phyloP scores from a whole-genome alignment of 2,329 filamentous ascomycete species.

The Harringtonia aguacate region DNA sequence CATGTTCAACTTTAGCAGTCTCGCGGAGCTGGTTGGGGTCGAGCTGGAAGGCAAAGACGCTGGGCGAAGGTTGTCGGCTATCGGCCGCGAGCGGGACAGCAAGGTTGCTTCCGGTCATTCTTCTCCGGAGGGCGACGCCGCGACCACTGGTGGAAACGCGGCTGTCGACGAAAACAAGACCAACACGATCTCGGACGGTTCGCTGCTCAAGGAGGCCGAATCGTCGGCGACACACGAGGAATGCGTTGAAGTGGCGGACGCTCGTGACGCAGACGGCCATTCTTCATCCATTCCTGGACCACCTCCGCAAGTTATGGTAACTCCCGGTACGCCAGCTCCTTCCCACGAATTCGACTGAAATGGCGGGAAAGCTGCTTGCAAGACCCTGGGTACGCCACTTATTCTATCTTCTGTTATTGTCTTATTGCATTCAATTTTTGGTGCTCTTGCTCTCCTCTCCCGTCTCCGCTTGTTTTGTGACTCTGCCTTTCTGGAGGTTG shows the following conservation, averaged over 20 bases:
- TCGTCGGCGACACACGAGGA: conserved; percentile 20
- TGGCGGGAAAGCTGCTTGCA: neutral
- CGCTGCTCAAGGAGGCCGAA: conserved; percentile 21
- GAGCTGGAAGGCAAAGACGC: conserved; percentile 40
- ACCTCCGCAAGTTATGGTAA: conserved; percentile 35
- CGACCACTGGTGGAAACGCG: too few relatives aligned
- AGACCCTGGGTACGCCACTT: too few relatives aligned
- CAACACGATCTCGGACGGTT: too few relatives aligned
- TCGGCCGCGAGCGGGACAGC: conserved; percentile 15
- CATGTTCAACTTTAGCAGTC: conserved; percentile 83
- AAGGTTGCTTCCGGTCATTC: neutral
- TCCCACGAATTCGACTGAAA: conserved; percentile 5
- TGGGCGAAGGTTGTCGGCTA: conserved; percentile 18
- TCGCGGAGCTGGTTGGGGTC: conserved; percentile 73
- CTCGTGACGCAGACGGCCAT: neutral
- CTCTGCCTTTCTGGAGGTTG: too few relatives aligned
- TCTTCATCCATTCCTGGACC: conserved; percentile 7
- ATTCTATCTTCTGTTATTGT: neutral
- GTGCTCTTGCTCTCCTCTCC: neutral
- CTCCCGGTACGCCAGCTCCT: conserved; percentile 35
- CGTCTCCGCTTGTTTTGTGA: neutral
- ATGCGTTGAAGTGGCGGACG: conserved; percentile 19
- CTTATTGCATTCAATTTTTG: neutral
- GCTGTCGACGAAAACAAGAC: too few relatives aligned
- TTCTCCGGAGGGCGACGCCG: neutral